Conservation (phyloP, 306 rosid genomes). For the Benincasa hispida region DNA sequence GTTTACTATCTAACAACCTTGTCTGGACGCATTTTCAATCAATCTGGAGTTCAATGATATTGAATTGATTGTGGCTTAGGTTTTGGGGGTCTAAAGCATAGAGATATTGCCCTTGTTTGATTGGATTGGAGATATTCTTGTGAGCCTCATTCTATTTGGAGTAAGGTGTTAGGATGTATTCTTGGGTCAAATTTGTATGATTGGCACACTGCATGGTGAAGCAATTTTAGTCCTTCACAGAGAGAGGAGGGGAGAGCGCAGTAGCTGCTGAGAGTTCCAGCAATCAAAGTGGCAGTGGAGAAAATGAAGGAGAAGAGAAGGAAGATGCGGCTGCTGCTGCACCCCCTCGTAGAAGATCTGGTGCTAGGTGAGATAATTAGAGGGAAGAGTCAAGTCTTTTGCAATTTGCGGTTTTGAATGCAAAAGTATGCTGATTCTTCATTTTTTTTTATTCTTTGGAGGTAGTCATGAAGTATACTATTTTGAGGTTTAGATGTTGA, state of each 20-base stretch:
- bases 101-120: no score
- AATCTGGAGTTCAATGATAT: no score
- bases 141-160: no score
- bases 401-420: not conserved
- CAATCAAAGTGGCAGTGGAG: slow-evolving; percentile 23
- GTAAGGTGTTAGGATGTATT: no score
- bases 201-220: no score
- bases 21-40: no score
- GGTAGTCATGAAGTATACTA: not conserved
- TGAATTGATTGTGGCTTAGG: no score
- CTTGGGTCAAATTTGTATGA: no score
- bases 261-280: slow-evolving; percentile 27
- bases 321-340: slow-evolving; percentile 44
- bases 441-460: not conserved
- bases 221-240: not conserved
- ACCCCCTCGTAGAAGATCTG: slow-evolving; percentile 50
- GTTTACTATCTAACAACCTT: no score
- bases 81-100: no score
- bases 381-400: not conserved
- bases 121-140: no score
- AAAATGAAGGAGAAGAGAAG: slow-evolving; percentile 37
- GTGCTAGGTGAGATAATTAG: slow-evolving; percentile 48
- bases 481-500: not conserved
- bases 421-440: not conserved
- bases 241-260: slow-evolving; percentile 22